A percentile compares a stretch with the other conserved stretches of the same genome.
Evolutionary conservation across 495 filamentous ascomycete genomes (phyloP).

Genomic region (Penicillium subrubescens): DNA sequence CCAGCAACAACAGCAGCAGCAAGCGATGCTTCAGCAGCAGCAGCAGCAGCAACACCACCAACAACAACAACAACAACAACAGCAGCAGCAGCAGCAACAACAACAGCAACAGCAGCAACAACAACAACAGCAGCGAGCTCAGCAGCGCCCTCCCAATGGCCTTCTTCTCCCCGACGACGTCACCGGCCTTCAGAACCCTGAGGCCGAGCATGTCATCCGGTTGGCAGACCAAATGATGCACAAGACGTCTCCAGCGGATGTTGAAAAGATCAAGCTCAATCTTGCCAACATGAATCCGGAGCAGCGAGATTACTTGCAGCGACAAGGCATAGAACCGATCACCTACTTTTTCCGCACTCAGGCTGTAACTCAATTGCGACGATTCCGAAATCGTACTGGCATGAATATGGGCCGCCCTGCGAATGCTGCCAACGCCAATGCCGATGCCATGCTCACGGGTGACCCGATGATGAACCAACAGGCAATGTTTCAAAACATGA

Average conservation of each 20-base stretch:
- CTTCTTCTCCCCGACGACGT: slow-evolving; percentile 39
- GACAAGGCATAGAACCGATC: slow-evolving; percentile 49
- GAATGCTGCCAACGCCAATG: slow-evolving; percentile 36
- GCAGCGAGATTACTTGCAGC: slow-evolving; percentile 42
- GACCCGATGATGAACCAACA: slow-evolving; percentile 48
- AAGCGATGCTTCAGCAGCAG: slow-evolving; percentile 39
- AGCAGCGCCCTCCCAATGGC: slow-evolving; percentile 35
- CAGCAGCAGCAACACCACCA: slow-evolving; percentile 24
- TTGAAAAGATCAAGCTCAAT: slow-evolving; percentile 47
- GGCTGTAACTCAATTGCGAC: slow-evolving; percentile 42
- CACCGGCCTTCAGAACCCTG: slow-evolving; percentile 40
- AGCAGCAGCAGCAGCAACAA: slow-evolving; percentile 27
- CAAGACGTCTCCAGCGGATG: slow-evolving; percentile 44
- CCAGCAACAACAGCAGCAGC: slow-evolving; percentile 25
- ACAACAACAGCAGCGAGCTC: slow-evolving; percentile 35
- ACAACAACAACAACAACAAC: slow-evolving; percentile 32
- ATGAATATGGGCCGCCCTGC: slow-evolving; percentile 37
- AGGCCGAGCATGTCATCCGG: slow-evolving; percentile 46
- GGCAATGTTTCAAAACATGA: slow-evolving; percentile 46
- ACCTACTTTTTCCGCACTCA: slow-evolving; percentile 53
- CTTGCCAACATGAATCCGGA: slow-evolving; percentile 47
- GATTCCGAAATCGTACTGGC: slow-evolving; percentile 34
- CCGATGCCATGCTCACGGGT: slow-evolving; percentile 39
- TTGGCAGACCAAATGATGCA: slow-evolving; percentile 44
- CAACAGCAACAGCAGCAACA: slow-evolving; percentile 39